phyloP scores from a whole-genome alignment of 352 stramenopile genomes.

The Phytophthora pini region DNA sequence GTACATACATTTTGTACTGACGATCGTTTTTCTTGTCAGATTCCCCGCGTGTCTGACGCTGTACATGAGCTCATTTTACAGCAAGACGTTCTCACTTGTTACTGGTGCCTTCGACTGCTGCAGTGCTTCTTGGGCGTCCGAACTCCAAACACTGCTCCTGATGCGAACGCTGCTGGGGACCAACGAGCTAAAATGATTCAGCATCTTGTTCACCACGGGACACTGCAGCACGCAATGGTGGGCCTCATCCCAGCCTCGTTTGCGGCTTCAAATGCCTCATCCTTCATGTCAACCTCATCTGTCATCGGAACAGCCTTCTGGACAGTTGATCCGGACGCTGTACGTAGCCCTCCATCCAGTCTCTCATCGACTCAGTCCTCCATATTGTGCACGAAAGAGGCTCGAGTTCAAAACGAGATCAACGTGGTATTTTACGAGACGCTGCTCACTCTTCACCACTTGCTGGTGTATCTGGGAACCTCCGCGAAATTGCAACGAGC shows the following conservation, averaged over 20 bases:
- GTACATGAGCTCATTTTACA: conserved; percentile 64
- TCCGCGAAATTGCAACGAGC: conserved; percentile 32
- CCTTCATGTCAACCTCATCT: conserved; percentile 23
- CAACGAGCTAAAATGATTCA: conserved; percentile 64
- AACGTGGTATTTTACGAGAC: conserved; percentile 74
- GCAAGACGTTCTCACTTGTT: conserved; percentile 65
- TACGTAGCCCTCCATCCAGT: conserved; percentile 26
- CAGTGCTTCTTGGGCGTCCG: conserved; percentile 63
- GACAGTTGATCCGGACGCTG: conserved; percentile 38
- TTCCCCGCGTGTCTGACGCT: conserved; percentile 55
- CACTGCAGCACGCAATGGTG: conserved; percentile 55
- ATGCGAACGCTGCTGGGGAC: conserved; percentile 33
- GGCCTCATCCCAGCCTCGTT: conserved; percentile 64
- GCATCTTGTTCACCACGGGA: conserved; percentile 59
- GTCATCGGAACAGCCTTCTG: conserved; percentile 47
- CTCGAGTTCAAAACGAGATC: conserved; percentile 72
- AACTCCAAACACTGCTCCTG: conserved; percentile 31
- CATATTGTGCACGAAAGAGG: conserved; percentile 58
- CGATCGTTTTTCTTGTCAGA: conserved; percentile 27
- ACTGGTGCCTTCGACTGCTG: conserved; percentile 73
- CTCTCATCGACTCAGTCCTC: conserved; percentile 44
- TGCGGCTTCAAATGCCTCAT: conserved; percentile 34
- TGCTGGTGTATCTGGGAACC: conserved; percentile 57
- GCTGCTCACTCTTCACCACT: conserved; percentile 67
- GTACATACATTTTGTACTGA: conserved; percentile 6